Conservation (phyloP, 2,329 filamentous ascomycete species). For the Penicillium sp. region DNA sequence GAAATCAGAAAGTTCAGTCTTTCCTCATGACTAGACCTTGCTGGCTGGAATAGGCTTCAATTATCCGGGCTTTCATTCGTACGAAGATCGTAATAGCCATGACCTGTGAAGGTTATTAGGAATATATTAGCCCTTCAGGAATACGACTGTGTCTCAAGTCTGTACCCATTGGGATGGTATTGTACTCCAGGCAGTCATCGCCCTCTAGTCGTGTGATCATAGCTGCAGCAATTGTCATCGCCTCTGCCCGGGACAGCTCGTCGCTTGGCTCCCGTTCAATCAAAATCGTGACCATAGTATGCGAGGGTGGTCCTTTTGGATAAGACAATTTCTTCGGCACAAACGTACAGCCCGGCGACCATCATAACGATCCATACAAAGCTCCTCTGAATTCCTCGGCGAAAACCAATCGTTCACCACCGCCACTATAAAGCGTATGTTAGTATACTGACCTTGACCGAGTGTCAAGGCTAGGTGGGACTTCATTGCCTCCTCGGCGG, state of each 20-base stretch:
- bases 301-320: not conserved
- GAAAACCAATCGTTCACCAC: no score
- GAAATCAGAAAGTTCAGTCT: not conserved
- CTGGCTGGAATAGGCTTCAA: not conserved
- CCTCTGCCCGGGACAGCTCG: not conserved
- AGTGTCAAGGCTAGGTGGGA: no score
- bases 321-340: no score
- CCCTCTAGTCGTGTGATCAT: not conserved
- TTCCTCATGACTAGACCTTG: not conserved
- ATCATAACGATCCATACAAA: no score
- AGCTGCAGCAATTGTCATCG: not conserved
- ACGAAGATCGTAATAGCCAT: not conserved
- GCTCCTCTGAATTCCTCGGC: no score
- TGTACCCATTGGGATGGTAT: not conserved
- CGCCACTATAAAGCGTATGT: no score
- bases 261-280: not conserved
- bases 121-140: no score
- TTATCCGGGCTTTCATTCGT: not conserved
- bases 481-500: no score
- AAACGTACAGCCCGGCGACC: no score
- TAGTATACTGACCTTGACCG: no score
- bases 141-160: no score
- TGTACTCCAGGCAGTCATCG: not conserved
- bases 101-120: not conserved
- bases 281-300: not conserved